These are phyloP conservation scores for Stromatinia cepivora DNA, from an alignment of 2,329 filamentous ascomycete genomes.

Conservation along the genomic window DNA sequence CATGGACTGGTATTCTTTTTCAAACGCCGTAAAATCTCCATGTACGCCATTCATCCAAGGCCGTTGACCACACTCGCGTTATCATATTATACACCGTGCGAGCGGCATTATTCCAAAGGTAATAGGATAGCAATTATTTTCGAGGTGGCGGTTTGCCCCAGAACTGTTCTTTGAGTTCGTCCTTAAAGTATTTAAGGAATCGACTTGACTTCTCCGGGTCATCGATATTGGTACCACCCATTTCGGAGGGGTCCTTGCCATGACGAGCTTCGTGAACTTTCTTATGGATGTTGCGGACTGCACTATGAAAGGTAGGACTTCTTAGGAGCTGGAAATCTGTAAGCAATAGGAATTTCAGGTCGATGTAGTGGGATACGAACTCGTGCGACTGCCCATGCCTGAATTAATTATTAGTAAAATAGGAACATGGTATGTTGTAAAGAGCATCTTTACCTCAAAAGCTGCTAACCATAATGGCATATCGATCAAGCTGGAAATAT, in stretches of 20 bases:
- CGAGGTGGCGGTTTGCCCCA: conserved; percentile 31
- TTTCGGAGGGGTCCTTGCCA: conserved; percentile 50
- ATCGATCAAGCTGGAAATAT: conserved; percentile 26
- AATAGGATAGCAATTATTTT: conserved; percentile 29
- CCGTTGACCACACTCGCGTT: not conserved
- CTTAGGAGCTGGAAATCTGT: conserved; percentile 48
- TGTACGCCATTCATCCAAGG: not conserved
- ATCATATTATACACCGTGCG: not conserved
- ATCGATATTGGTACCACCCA: conserved; percentile 51
- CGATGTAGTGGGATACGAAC: conserved; percentile 27
- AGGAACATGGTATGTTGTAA: not conserved
- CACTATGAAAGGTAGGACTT: conserved; percentile 55
- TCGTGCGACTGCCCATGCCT: conserved; percentile 36
- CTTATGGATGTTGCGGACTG: conserved; percentile 51
- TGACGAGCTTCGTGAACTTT: conserved; percentile 43
- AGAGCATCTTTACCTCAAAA: conserved; percentile 41
- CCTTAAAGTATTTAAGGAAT: conserved; percentile 52
- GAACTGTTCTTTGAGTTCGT: conserved; percentile 53
- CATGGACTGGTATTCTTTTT: not conserved
- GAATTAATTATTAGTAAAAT: conserved; percentile 20
- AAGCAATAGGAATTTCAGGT: not conserved
- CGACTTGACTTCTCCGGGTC: conserved; percentile 35
- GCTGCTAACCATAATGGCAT: conserved; percentile 42
- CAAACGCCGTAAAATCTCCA: not conserved
- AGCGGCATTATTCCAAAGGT: not conserved